Conservation (phyloP, 2,329 filamentous ascomycete species). For the Trichoderma citrinoviride region DNA sequence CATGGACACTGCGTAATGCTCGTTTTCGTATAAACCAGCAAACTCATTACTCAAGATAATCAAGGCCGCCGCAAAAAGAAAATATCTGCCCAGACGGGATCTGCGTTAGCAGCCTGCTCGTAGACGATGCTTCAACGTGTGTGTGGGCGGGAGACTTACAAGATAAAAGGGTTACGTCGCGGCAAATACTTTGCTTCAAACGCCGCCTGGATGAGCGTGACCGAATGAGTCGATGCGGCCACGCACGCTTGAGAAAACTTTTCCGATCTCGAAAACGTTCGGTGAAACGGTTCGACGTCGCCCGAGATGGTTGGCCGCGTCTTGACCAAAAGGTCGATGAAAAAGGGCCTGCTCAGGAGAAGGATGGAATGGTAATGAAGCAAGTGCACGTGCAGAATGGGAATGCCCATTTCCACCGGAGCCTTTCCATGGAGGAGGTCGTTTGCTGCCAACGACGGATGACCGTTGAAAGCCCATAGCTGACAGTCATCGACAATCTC, state of each 20-base stretch:
- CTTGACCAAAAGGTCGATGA: slow-evolving; percentile 55
- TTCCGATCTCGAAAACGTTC: slow-evolving; percentile 37
- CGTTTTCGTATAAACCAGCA: slow-evolving; percentile 46
- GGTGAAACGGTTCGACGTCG: not conserved
- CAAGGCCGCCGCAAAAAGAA: slow-evolving; percentile 54
- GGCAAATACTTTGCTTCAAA: slow-evolving; percentile 46
- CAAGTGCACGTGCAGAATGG: slow-evolving; percentile 61
- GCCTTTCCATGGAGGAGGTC: slow-evolving; percentile 14
- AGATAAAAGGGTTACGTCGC: slow-evolving; percentile 53
- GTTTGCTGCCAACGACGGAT: slow-evolving; percentile 48
- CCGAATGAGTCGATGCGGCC: slow-evolving; percentile 48
- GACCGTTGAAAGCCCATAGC: slow-evolving; percentile 34
- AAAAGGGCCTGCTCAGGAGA: slow-evolving; percentile 62
- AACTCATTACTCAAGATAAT: slow-evolving; percentile 58
- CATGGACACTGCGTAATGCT: slow-evolving; percentile 41
- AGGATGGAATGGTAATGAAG: slow-evolving; percentile 62
- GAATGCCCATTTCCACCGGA: slow-evolving; percentile 47
- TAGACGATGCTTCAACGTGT: too few relatives aligned
- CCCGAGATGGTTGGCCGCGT: slow-evolving; percentile 26
- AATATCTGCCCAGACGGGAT: slow-evolving; percentile 48
- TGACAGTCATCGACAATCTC: slow-evolving; percentile 47
- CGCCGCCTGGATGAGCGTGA: slow-evolving; percentile 47
- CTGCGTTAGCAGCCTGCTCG: too few relatives aligned
- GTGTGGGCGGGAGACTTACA: slow-evolving; percentile 42
- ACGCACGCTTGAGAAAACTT: slow-evolving; percentile 52